These are phyloP conservation scores for Xerocomellus dryophilus DNA, from an alignment of 768 basidiomycete species.

Conservation along the genomic window DNA sequence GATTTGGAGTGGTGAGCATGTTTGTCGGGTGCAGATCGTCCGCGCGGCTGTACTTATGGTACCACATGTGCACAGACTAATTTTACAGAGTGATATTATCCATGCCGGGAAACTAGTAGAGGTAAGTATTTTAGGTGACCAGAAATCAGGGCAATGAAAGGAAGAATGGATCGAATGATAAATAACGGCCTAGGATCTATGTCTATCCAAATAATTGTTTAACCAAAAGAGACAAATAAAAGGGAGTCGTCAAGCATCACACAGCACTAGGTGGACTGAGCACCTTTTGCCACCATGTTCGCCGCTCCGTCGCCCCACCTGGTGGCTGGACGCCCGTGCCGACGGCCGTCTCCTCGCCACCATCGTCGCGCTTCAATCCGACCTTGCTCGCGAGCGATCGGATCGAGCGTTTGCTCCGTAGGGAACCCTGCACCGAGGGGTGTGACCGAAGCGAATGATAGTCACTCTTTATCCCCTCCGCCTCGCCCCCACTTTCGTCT, in stretches of 20 bases:
- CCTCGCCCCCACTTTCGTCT: constrained; percentile 7
- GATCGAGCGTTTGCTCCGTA: constrained; percentile 18
- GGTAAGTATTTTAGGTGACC: constrained; percentile 1
- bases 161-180: not conserved
- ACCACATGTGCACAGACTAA: not conserved
- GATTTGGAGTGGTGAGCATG: not conserved
- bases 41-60: not conserved
- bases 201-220: not conserved
- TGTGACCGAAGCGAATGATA: constrained; percentile 31
- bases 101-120: not conserved
- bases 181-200: not conserved
- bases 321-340: constrained; percentile 1
- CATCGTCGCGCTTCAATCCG: not conserved
- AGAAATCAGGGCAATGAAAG: not conserved
- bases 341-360: not conserved
- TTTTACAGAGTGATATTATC: not conserved
- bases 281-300: constrained; percentile 34
- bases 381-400: constrained; percentile 19
- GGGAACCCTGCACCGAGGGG: constrained; percentile 23
- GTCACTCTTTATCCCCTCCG: constrained; percentile 20
- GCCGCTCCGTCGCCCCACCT: constrained; percentile 16
- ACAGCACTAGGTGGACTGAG: constrained; percentile 15
- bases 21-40: not conserved
- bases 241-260: not conserved
- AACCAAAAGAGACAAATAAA: constrained; percentile 1